These are phyloP conservation scores for Epichloe brachyelytri DNA, from an alignment of 2,329 filamentous ascomycete genomes.

Conservation along the genomic window DNA sequence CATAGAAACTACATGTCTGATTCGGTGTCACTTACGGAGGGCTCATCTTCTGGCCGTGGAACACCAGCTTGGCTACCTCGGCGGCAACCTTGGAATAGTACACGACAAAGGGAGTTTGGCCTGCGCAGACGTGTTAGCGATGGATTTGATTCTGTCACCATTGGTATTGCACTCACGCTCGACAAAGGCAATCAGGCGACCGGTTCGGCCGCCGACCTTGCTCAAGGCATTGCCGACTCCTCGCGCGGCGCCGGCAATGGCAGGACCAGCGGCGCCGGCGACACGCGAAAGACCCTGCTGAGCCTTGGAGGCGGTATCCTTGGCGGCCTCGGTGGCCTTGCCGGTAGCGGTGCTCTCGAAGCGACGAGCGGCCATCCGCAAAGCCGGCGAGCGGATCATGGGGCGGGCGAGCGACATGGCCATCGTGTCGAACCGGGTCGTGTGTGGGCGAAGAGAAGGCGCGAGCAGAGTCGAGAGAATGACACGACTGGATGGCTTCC, in stretches of 20 bases:
- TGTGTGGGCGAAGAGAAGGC: conserved; percentile 6
- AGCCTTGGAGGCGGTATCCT: conserved; percentile 36
- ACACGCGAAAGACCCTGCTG: conserved; percentile 74
- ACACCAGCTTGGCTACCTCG: conserved; percentile 80
- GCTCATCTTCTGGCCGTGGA: conserved; percentile 78
- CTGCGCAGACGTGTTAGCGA: conserved; percentile 31
- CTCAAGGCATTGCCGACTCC: conserved; percentile 52
- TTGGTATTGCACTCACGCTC: conserved; percentile 57
- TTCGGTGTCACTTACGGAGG: conserved; percentile 69
- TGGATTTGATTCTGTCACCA: too few relatives aligned
- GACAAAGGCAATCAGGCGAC: conserved; percentile 62
- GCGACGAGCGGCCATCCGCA: conserved; percentile 38
- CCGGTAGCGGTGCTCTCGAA: conserved; percentile 44
- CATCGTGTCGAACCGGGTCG: conserved; percentile 11
- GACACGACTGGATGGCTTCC: neutral
- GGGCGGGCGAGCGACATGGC: conserved; percentile 28
- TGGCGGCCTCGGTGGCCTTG: conserved; percentile 25
- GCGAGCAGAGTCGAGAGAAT: neutral
- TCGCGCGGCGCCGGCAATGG: conserved; percentile 59
- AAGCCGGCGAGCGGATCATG: conserved; percentile 31
- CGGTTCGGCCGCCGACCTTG: conserved; percentile 73
- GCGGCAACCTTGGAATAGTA: conserved; percentile 87
- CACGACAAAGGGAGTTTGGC: conserved; percentile 69
- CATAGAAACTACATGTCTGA: too few relatives aligned
- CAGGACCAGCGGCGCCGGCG: conserved; percentile 65